These are phyloP conservation scores for Pyrus communis DNA, from an alignment of 306 rosid species.

Conservation along the genomic window DNA sequence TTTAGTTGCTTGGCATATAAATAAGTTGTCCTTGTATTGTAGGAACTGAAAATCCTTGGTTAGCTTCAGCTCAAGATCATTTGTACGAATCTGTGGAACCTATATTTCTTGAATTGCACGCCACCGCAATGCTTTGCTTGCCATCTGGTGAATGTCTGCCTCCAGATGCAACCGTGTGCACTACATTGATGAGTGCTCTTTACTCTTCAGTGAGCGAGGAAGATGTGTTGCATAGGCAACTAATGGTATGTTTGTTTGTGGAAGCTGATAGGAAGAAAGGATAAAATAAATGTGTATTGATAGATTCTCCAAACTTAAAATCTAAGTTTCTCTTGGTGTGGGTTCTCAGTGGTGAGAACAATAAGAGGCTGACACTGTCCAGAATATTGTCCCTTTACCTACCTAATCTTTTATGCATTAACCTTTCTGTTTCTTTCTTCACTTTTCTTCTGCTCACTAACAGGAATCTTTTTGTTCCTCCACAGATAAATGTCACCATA, in stretches of 20 bases:
- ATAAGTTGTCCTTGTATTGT: conserved; percentile 16
- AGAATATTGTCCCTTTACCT: background rate
- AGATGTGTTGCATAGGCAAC: conserved; percentile 51
- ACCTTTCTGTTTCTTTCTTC: background rate
- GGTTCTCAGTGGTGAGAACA: background rate
- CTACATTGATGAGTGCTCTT: conserved; percentile 75
- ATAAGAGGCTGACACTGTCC: background rate
- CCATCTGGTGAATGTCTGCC: conserved; percentile 89
- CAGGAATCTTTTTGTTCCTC: conserved; percentile 4
- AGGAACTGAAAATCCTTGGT: conserved; percentile 81
- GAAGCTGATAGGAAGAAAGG: background rate
- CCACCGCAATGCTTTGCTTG: conserved; percentile 83
- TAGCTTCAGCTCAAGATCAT: conserved; percentile 38
- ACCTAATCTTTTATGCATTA: conserved; percentile 7
- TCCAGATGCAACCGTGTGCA: conserved; percentile 87
- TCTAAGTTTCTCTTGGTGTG: background rate
- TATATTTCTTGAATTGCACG: conserved; percentile 79
- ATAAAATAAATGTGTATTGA: background rate
- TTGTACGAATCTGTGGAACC: conserved; percentile 45
- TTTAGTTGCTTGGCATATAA: background rate
- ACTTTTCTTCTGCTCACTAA: conserved; percentile 12
- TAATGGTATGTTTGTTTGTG: conserved; percentile 44
- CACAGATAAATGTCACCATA: conserved; percentile 66
- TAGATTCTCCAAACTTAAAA: background rate
- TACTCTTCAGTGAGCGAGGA: conserved; percentile 70